Percentiles rank a stretch among this genome's conserved stretches.
phyloP scores from a whole-genome alignment of 495 filamentous ascomycete genomes.

The Penicillium robsamsonii region DNA sequence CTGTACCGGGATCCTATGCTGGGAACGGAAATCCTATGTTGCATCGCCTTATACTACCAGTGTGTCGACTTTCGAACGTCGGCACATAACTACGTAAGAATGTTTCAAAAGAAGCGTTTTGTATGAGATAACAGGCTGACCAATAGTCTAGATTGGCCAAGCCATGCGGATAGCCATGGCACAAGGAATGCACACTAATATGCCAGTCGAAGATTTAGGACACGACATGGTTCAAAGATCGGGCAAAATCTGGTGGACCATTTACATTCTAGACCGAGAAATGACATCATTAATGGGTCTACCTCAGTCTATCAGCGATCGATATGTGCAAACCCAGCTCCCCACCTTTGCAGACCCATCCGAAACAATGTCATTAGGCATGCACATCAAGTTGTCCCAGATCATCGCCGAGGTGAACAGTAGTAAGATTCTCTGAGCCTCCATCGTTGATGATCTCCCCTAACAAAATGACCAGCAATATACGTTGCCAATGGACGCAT shows the following conservation, averaged over 20 bases:
- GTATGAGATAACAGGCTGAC: background rate
- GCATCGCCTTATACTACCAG: conserved; percentile 42
- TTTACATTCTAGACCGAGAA: conserved; percentile 45
- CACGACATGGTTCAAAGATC: conserved; percentile 36
- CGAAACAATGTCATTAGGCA: conserved; percentile 34
- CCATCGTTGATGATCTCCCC: background rate
- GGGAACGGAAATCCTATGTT: conserved; percentile 44
- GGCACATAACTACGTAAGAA: conserved; percentile 40
- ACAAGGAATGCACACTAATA: conserved; percentile 45
- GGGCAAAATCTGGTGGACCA: conserved; percentile 47
- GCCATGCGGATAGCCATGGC: conserved; percentile 43
- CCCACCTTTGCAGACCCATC: conserved; percentile 33
- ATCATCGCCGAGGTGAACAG: conserved; percentile 42
- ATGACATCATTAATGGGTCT: conserved; percentile 47
- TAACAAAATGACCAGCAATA: conserved; percentile 30
- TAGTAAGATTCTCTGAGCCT: conserved; percentile 25
- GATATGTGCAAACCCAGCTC: conserved; percentile 36
- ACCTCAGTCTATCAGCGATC: conserved; percentile 39
- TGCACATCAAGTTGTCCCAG: conserved; percentile 44
- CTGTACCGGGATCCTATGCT: conserved; percentile 36
- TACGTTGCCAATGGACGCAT: conserved; percentile 45
- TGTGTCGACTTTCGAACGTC: conserved; percentile 37
- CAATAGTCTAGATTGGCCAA: conserved; percentile 39
- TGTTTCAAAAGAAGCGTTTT: background rate
- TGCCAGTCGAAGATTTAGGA: conserved; percentile 36